Percentiles rank a stretch among this genome's conserved stretches.
phyloP scores from a whole-genome alignment of 2,329 filamentous ascomycete species.

The Claviceps pazoutovae region DNA sequence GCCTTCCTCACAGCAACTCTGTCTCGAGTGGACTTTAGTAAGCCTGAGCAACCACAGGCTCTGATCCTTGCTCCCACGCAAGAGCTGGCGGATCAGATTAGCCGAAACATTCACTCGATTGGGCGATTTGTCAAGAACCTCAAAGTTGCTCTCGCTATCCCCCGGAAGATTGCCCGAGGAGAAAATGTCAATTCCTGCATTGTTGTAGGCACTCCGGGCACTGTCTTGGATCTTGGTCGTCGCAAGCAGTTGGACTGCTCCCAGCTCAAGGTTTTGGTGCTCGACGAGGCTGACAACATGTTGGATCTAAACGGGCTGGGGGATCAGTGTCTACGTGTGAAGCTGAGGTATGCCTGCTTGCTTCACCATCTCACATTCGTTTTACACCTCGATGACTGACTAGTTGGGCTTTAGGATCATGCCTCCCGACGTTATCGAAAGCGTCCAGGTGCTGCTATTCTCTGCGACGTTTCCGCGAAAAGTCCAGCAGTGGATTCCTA shows the following conservation, averaged over 20 bases:
- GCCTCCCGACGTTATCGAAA: constrained; percentile 44
- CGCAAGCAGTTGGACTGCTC: constrained; percentile 59
- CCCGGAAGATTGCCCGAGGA: constrained; percentile 57
- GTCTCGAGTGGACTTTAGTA: constrained; percentile 64
- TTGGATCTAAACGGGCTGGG: constrained; percentile 88
- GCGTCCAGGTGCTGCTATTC: constrained; percentile 82
- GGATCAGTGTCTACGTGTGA: constrained; percentile 87
- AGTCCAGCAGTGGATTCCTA: constrained; percentile 69
- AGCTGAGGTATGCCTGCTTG: constrained; percentile 39
- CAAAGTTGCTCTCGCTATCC: constrained; percentile 68
- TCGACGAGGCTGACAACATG: constrained; percentile 99
- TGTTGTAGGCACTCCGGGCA: constrained; percentile 87
- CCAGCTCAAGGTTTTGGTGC: constrained; percentile 66
- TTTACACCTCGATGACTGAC: neutral
- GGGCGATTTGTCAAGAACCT: constrained; percentile 70
- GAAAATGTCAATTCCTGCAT: constrained; percentile 60
- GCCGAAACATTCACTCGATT: constrained; percentile 70
- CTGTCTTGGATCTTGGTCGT: constrained; percentile 75
- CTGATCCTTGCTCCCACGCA: constrained; percentile 82
- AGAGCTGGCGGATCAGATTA: constrained; percentile 88
- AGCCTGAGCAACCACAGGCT: constrained; percentile 62
- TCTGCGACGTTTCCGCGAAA: constrained; percentile 85
- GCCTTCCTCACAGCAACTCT: constrained; percentile 91
- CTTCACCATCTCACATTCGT: too few relatives aligned
- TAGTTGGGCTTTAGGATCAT: constrained; percentile 25